Base-by-base conservation (phyloP, 129 eudicot genomes). In the Artemisia argyi region DNA sequence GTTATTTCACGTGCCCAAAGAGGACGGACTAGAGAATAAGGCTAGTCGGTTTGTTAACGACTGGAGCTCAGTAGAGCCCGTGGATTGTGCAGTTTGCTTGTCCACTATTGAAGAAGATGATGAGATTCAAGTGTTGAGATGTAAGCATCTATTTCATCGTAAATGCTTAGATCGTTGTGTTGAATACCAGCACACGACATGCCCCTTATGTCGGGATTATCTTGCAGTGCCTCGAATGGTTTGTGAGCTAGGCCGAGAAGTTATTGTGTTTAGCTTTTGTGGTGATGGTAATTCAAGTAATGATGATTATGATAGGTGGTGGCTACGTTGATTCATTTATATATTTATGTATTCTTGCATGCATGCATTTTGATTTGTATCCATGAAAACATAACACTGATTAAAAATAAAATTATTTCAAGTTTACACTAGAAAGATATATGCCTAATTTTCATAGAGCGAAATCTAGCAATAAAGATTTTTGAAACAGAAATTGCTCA, bases 11-110 rank as follows among this genome's bases (percentile, higher is more conserved):
- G 56, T 63, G 56, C 42, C 71, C 13, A 19, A 56, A 69, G 44
- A 20, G 35, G 32, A 60, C 59, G 60, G 30, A 16, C 5, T 10
- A 14, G 58, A 75, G 14, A 20, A 8, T 42, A 12, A 0, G 10
- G 24, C 48, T 11, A 30, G 53, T 51, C 68, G 18, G 22, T 65
- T 75, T 42, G 18, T 46, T 1, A 24, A 74, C 26, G 68, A 47
- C 28, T 61, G 51, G 59, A 59, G 15, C 52, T 49, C 53, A 18
- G 65, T 39, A 15, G 72, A 74, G 63, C 65, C 70, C 6, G 66
- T 53, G 52, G 86, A 83, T 26, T 83, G 86, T 65, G 70, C 83
- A 1, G 78, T 83, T 39, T 83, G 83, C 59, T 59, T 83, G 56
- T 74, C 53, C 13, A 71, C 15, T 6, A 65, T 83, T 7, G 72